Evolutionary conservation across 192 early-diverging fungal species (phyloP), one percentile per base, ranked within the genome.

Genomic region (Globomyces pollinis-pini): DNA sequence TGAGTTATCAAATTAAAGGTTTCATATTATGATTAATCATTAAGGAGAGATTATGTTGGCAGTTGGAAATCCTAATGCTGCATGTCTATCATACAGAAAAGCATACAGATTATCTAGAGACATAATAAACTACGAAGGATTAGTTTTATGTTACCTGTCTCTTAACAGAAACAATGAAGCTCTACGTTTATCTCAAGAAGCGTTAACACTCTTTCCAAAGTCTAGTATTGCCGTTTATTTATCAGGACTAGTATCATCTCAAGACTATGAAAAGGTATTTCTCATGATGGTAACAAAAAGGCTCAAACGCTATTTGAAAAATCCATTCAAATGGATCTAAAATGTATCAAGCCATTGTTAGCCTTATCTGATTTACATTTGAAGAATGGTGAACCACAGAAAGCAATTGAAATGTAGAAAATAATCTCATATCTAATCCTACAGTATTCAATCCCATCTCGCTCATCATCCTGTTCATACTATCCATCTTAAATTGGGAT

Each of bases 221-320:
- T 24, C 55, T 2, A 12, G 36, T 28, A 26, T 1, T 12, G 23
- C 55, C 0, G 31, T 24, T 6, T 16, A 21, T 12, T 38, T 57
- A 13, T 34, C 55, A 13, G 55, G 55, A 57, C 21, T 57, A 15
- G 55, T 57, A 2, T n/a, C 52, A 36, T 34, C 52, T 54, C 31
- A 32, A 21, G 8, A 47, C 23, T 28, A 47, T 26, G n/a, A n/a
- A n/a, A 47, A 47, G 44, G 41, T 42, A 42, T 13, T n/a, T n/a
- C n/a, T n/a, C n/a, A n/a, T 16, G 3, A 42, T 4, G 3, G 5
- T 3, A 4, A 23, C 5, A 35, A 3, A 4, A 9, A 52, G 50
- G 52, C 52, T 26, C 21, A 39, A 36, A 31, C 29, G 3, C 33
- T 32, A 8, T 39, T 54, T 18, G 52, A 54, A 21, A 54, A 54